phyloP scores from a whole-genome alignment of 306 rosid genomes.

The Quercus alba region DNA sequence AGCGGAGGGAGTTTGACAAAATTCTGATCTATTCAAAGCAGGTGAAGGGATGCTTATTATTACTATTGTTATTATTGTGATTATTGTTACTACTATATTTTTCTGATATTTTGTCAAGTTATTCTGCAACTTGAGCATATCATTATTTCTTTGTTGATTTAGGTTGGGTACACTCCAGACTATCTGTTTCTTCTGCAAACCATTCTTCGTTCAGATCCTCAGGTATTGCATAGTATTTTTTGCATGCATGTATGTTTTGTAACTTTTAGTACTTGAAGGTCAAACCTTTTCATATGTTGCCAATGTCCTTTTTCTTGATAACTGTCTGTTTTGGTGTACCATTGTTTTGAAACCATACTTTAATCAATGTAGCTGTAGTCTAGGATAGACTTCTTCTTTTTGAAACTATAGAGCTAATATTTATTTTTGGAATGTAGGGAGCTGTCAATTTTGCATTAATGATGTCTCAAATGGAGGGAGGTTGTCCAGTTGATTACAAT shows the following conservation, averaged over 20 bases:
- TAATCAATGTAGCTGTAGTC: not conserved
- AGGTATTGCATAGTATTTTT: constrained; percentile 44
- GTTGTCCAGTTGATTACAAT: constrained; percentile 96
- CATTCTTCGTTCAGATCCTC: constrained; percentile 95
- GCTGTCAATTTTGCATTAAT: constrained; percentile 98
- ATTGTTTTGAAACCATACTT: not conserved
- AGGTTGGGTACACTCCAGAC: constrained; percentile 99
- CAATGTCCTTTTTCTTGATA: not conserved
- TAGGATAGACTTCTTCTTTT: constrained; percentile 4
- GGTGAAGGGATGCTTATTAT: constrained; percentile 42
- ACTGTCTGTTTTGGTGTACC: not conserved
- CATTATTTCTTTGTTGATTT: constrained; percentile 28
- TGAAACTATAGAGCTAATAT: not conserved
- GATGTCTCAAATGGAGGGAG: constrained; percentile 99
- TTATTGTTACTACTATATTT: constrained; percentile 3
- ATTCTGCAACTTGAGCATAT: constrained; percentile 17
- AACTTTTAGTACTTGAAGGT: not conserved
- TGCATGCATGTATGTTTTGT: constrained; percentile 2
- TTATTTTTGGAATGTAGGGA: constrained; percentile 58
- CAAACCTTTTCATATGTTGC: constrained; percentile 8
- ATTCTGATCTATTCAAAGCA: constrained; percentile 96
- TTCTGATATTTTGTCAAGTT: constrained; percentile 2
- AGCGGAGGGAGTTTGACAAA: constrained; percentile 98
- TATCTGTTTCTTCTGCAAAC: constrained; percentile 96
- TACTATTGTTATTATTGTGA: constrained; percentile 3